Base-by-base conservation (phyloP, 345 rosid genomes). In the Camelina laxa region DNA sequence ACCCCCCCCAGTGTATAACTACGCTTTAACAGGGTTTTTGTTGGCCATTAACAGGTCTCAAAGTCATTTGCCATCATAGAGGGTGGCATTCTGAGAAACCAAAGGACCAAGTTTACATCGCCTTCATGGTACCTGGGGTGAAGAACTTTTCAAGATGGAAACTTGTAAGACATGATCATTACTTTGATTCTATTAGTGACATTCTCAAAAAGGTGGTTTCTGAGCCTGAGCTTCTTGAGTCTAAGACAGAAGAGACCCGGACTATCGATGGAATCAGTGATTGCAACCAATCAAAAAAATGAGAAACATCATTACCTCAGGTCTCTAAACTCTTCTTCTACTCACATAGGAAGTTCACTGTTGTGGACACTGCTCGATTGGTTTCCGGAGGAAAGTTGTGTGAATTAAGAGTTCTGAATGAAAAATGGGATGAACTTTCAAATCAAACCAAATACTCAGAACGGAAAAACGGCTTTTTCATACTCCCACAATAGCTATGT, bases 41-140 rank as follows among this genome's bases (percentile, higher is more conserved):
- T 60, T 61, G 12, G 17, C 48, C 27, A 51, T 67, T 74, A 19
- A 39, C 84, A 89, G 96, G 85, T 80, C 60, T 86, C 91, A 9
- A 82, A 76, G 79, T 76, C 83, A 75, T 84, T 83, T 74, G 20
- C 85, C n/a, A n/a, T n/a, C 90, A 87, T 3, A 78, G 82, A 79
- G 92, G 96, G 65, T 89, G 96, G 96, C 82, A 70, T 73, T 89
- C 92, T 10, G 92, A 89, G 78, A 87, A 86, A 75, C 83, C 88
- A 0, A 81, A 79, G 54, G 65, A 86, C 77, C 84, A 68, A 42
- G 71, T 78, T 27, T 81, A 80, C 57, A 70, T 89, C 4, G 92
- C 86, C 53, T 89, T 85, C 69, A 84, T 89, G 12, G 30, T 84
- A 45, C 92, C 92, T 27, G 92, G 91, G 33, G 76, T 89, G 9